phyloP scores from a whole-genome alignment of 1,284 basidiomycete species.

The Meira miltonrushii region DNA sequence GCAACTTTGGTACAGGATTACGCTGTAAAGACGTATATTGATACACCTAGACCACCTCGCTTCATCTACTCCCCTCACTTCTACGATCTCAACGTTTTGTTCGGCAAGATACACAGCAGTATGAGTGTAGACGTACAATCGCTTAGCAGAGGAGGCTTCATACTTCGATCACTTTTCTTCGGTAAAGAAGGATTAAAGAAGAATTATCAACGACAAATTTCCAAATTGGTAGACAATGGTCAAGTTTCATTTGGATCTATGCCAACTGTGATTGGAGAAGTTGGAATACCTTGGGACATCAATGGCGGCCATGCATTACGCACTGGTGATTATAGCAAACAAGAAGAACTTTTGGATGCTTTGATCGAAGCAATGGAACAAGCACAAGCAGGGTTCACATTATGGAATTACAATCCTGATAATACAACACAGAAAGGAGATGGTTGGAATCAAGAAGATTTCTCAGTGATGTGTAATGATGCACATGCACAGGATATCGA shows the following conservation, averaged over 20 bases:
- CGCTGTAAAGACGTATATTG: slow-evolving; percentile 23
- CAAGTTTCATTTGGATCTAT: slow-evolving; percentile 32
- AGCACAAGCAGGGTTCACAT: slow-evolving; percentile 49
- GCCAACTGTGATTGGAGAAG: slow-evolving; percentile 45
- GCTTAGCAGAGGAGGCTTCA: slow-evolving; percentile 41
- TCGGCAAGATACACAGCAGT: slow-evolving; percentile 32
- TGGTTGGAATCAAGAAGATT: slow-evolving; percentile 80
- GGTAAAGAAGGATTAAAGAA: slow-evolving; percentile 29
- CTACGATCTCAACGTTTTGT: slow-evolving; percentile 51
- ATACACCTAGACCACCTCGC: slow-evolving; percentile 23
- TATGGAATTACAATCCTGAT: slow-evolving; percentile 91
- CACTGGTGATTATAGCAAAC: slow-evolving; percentile 63
- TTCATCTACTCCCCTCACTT: slow-evolving; percentile 49
- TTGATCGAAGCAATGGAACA: slow-evolving; percentile 49
- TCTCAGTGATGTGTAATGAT: slow-evolving; percentile 71
- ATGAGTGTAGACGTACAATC: slow-evolving; percentile 51
- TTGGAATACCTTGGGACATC: slow-evolving; percentile 49
- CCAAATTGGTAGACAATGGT: slow-evolving; percentile 22
- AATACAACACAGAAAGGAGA: slow-evolving; percentile 77
- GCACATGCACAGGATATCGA: slow-evolving; percentile 8
- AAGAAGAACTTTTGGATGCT: slow-evolving; percentile 52
- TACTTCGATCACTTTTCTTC: slow-evolving; percentile 41
- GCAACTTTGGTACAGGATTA: slow-evolving; percentile 27
- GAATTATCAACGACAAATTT: slow-evolving; percentile 34
- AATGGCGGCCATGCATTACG: slow-evolving; percentile 26